phyloP scores from a whole-genome alignment of 768 basidiomycete genomes.

The Hygrocybe punicea region DNA sequence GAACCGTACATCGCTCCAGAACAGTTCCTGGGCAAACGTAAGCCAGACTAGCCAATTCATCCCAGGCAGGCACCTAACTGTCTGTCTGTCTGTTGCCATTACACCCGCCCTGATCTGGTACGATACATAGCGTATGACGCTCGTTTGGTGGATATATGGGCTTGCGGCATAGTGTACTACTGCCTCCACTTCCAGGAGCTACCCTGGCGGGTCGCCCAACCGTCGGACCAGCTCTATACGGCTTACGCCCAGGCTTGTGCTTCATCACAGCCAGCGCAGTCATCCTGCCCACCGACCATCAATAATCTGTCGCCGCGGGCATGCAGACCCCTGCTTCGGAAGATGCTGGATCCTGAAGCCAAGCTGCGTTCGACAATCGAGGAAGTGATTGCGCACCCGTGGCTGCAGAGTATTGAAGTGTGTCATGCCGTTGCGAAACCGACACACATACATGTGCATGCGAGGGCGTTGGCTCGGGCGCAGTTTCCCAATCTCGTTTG shows the following conservation, averaged over 20 bases:
- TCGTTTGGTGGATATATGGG: conserved; percentile 96
- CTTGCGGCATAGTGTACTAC: conserved; percentile 95
- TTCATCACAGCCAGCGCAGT: conserved; percentile 43
- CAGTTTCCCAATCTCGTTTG: conserved; percentile 23
- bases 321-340: conserved; percentile 77
- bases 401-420: conserved; percentile 80
- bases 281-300: conserved; percentile 63
- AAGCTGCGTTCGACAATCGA: conserved; percentile 73
- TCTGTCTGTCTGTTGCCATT: conserved; percentile 20
- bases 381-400: conserved; percentile 71
- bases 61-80: conserved; percentile 40
- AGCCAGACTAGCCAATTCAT: conserved; percentile 42
- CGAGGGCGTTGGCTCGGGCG: conserved; percentile 54
- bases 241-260: conserved; percentile 65
- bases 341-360: conserved; percentile 96
- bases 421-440: conserved; percentile 66
- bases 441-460: conserved; percentile 68
- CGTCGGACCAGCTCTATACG: conserved; percentile 73
- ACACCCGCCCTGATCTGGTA: conserved; percentile 14
- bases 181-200: conserved; percentile 97
- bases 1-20: conserved; percentile 99
- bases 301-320: conserved; percentile 85
- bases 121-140: conserved; percentile 85
- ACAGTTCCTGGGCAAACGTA: conserved; percentile 95
- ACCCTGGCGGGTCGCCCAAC: conserved; percentile 94